Base-by-base conservation (phyloP, 1,139 yeast genomes). In the Entelexis paramagnoliae region DNA sequence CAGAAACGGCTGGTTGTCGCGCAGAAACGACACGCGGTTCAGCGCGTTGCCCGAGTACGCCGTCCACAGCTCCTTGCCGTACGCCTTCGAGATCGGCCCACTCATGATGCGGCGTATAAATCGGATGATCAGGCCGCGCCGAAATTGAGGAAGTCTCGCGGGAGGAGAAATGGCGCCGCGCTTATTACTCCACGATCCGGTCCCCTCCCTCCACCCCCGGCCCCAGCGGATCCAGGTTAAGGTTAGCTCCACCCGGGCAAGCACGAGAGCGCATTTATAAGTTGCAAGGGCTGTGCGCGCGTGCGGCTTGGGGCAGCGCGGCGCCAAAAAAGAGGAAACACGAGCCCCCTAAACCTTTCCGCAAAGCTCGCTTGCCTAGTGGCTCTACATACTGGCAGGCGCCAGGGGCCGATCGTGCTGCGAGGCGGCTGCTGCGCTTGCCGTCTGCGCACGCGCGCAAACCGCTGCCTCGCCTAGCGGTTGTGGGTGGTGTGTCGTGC, bases 21-120 rank as follows among this genome's bases (percentile, higher is more conserved):
- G 72, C 46, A 88, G 71, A 63, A 87, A 89, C 13, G 93, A 80
- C 10, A 88, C 81, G 57, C 96, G 70, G 67, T 89, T 88, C 51
- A 89, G 70, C 7, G 77, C 79, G 55, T 78, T 81, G 20, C 74
- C 74, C 14, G 84, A 80, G 59, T 72, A 75, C 54, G 56, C 47
- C n/a, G 64, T 63, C 41, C 43, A 14, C 14, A 57, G 55, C 39
- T 63, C 67, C 14, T 57, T 49, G 19, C 66, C 66, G 50, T 48
- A 59, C 11, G 39, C 39, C n/a, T 45, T 35, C 28, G 53, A 50
- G 10, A 57, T 3, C 5, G 55, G 51, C 10, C 59, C 59, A 6
- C 35, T 24, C 51, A 40, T 46, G 7, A 32, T 3, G 17, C 29
- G n/a, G 36, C 35, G 46, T 16, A 7, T 3, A 2, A 10, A 11